phyloP scores from a whole-genome alignment of 495 filamentous ascomycete species.

The Xylaria palmicola region DNA sequence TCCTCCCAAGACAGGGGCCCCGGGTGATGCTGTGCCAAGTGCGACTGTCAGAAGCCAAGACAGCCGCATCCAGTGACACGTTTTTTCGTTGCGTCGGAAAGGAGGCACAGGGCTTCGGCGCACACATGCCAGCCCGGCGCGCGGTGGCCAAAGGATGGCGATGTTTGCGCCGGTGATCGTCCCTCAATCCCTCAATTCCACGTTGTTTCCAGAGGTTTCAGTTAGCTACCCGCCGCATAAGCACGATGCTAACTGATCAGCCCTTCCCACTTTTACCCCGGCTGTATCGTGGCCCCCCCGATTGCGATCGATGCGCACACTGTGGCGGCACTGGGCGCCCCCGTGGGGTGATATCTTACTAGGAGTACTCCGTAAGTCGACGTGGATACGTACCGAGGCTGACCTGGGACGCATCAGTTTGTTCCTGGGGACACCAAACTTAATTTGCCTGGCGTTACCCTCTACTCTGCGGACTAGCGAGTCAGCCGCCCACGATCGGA shows the following conservation, averaged over 20 bases:
- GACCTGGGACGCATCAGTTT: too few species aligned
- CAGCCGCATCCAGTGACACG: slow-evolving; percentile 17
- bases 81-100: slow-evolving; percentile 11
- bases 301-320: too few species aligned
- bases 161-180: not conserved
- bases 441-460: too few species aligned
- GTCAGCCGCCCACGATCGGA: too few species aligned
- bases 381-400: too few species aligned
- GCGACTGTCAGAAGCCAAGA: slow-evolving; percentile 10
- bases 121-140: not conserved
- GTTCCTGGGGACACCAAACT: too few species aligned
- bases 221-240: too few species aligned
- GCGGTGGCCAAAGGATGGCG: not conserved
- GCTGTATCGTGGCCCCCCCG: too few species aligned
- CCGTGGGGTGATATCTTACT: not conserved
- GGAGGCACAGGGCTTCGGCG: not conserved
- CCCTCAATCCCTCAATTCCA: not conserved
- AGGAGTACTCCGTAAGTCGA: too few species aligned
- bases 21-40: not conserved
- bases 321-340: not conserved
- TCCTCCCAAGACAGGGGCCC: not conserved
- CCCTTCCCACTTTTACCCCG: not conserved
- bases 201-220: too few species aligned
- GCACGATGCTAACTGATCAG: not conserved
- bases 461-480: too few species aligned